These are phyloP conservation scores for Phytophthora aleatoria DNA, from an alignment of 352 stramenopile genomes.

Conservation along the genomic window DNA sequence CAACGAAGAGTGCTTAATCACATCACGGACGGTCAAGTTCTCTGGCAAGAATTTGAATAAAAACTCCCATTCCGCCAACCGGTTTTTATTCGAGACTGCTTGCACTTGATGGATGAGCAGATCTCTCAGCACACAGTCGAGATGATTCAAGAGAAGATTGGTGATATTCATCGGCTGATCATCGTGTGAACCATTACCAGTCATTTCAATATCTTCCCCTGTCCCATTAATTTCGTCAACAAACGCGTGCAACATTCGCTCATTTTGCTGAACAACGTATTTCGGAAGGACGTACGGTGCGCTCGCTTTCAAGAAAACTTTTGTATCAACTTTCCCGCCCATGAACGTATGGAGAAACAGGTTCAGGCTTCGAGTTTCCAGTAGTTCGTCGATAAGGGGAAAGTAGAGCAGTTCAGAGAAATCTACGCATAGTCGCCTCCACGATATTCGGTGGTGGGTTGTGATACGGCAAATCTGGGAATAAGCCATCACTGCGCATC, in stretches of 20 bases:
- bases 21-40: conserved; percentile 61
- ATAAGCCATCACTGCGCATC: conserved; percentile 37
- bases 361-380: conserved; percentile 43
- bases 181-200: conserved; percentile 27
- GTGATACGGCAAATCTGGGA: conserved; percentile 63
- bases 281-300: conserved; percentile 62
- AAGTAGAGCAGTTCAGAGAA: conserved; percentile 63
- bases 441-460: conserved; percentile 47
- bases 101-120: conserved; percentile 70
- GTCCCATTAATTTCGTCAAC: conserved; percentile 40
- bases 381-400: conserved; percentile 57
- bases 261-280: conserved; percentile 66
- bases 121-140: conserved; percentile 67
- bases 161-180: conserved; percentile 36
- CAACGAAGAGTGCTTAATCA: conserved; percentile 57
- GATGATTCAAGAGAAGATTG: conserved; percentile 48
- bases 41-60: conserved; percentile 69
- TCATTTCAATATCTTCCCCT: conserved; percentile 27
- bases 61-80: conserved; percentile 71
- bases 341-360: conserved; percentile 69
- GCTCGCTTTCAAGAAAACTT: conserved; percentile 50
- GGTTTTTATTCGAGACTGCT: conserved; percentile 50
- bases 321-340: conserved; percentile 41
- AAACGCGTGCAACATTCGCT: conserved; percentile 54
- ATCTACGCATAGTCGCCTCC: conserved; percentile 57